Evolutionary conservation across 768 basidiomycete genomes (phyloP).

Genomic region (Phaeotremella skinneri): DNA sequence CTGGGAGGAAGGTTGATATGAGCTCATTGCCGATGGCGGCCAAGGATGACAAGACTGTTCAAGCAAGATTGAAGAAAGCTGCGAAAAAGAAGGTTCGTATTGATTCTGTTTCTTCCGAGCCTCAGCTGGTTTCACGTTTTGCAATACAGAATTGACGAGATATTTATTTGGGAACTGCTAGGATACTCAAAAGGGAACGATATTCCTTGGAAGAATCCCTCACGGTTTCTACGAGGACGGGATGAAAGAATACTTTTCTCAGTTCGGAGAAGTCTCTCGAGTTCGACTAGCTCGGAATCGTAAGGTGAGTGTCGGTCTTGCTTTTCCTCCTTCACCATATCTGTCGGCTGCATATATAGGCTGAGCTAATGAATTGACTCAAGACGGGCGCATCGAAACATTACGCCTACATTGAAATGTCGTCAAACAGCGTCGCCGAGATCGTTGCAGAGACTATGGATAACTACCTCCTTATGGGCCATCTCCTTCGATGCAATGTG

Average conservation of each 20-base stretch:
- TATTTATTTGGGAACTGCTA: constrained; percentile 36
- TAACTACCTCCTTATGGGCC: constrained; percentile 93
- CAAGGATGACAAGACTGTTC: constrained; percentile 80
- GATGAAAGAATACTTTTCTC: constrained; percentile 85
- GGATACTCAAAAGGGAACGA: constrained; percentile 72
- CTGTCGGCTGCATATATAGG: too few relatives aligned
- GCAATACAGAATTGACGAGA: not conserved
- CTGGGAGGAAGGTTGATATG: constrained; percentile 59
- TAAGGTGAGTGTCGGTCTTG: constrained; percentile 63
- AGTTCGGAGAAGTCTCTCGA: constrained; percentile 87
- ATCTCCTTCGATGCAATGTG: constrained; percentile 77
- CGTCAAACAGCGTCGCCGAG: constrained; percentile 79
- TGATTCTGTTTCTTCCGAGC: not conserved
- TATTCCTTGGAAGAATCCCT: constrained; percentile 86
- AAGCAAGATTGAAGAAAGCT: constrained; percentile 59
- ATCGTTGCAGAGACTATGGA: constrained; percentile 99
- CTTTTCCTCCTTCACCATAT: not conserved
- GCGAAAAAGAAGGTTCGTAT: constrained; percentile 64
- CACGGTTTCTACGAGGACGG: constrained; percentile 98
- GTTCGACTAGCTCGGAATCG: constrained; percentile 89
- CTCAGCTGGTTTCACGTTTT: not conserved
- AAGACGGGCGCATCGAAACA: constrained; percentile 96
- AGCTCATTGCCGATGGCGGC: constrained; percentile 76
- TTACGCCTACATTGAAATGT: constrained; percentile 94
- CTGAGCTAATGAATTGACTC: not conserved